phyloP scores from a whole-genome alignment of 176 grass and related monocot species.

The Tillandsia leiboldiana region DNA sequence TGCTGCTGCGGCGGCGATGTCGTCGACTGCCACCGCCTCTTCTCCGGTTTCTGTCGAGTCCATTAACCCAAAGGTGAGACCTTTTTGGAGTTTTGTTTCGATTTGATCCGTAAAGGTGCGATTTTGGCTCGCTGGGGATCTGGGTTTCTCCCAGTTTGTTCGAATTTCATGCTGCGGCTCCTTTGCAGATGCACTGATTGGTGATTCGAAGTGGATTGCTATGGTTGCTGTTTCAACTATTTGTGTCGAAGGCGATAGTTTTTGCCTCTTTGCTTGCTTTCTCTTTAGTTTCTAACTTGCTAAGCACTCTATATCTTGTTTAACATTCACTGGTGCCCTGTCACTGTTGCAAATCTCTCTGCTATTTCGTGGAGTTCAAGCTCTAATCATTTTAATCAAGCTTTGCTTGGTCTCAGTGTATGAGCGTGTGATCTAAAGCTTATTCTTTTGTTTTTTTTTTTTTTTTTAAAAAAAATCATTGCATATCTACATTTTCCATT shows the following conservation, averaged over 20 bases:
- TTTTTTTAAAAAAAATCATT: no score
- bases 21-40: not conserved
- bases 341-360: not conserved
- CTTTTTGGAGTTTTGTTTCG: slow-evolving; percentile 2
- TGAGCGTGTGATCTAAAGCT: no score
- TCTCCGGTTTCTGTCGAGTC: slow-evolving; percentile 23
- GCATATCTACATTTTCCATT: no score
- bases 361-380: not conserved
- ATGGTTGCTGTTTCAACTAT: not conserved
- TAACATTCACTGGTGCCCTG: not conserved
- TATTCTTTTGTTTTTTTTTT: no score
- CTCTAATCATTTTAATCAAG: no score
- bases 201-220: not conserved
- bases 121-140: not conserved
- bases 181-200: not conserved
- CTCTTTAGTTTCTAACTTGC: not conserved
- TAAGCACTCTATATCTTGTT: no score
- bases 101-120: not conserved
- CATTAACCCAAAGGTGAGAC: slow-evolving; percentile 32
- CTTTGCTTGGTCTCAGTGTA: no score
- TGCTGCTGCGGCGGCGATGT: not conserved
- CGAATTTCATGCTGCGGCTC: not conserved
- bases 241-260: not conserved
- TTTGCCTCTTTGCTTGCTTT: not conserved
- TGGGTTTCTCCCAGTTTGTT: not conserved